phyloP scores from a whole-genome alignment of 768 basidiomycete species.

The Amanita rimosa region DNA sequence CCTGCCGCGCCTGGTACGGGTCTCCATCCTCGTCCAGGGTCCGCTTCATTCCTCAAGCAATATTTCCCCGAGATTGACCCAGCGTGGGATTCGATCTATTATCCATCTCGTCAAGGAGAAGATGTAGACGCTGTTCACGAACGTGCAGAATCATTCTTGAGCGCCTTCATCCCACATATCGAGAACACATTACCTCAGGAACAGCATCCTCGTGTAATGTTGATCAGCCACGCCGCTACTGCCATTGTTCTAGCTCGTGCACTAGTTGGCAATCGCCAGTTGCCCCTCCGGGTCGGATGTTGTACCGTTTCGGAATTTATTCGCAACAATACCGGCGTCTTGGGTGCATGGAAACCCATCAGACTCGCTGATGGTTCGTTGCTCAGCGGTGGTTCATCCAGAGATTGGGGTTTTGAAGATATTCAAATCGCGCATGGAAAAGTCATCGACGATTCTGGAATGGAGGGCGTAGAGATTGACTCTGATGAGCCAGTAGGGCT shows the following conservation, averaged over 20 bases:
- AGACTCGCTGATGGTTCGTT: conserved; percentile 46
- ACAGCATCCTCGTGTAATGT: conserved; percentile 39
- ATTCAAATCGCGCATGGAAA: conserved; percentile 48
- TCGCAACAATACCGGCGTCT: conserved; percentile 17
- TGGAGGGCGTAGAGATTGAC: conserved; percentile 54
- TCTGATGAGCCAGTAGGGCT: conserved; percentile 45
- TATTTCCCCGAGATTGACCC: conserved; percentile 56
- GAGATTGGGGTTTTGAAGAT: conserved; percentile 81
- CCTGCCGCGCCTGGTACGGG: conserved; percentile 56
- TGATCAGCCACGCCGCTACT: conserved; percentile 72
- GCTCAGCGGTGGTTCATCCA: conserved; percentile 42
- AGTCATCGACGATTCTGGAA: conserved; percentile 62
- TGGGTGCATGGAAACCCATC: conserved; percentile 36
- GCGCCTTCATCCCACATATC: conserved; percentile 37
- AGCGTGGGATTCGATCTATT: conserved; percentile 53
- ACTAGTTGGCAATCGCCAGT: conserved; percentile 38
- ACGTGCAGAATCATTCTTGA: conserved; percentile 42
- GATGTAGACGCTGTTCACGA: conserved; percentile 48
- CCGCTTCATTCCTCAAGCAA: conserved; percentile 37
- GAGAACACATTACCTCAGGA: conserved; percentile 28
- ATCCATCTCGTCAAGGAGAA: conserved; percentile 68
- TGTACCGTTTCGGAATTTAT: conserved; percentile 56
- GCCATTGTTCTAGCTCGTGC: conserved; percentile 52
- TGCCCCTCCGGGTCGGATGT: conserved; percentile 60
- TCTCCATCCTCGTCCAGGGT: conserved; percentile 63